Conservation (phyloP, 2,329 filamentous ascomycete species). For the Pseudogymnoascus sp. region DNA sequence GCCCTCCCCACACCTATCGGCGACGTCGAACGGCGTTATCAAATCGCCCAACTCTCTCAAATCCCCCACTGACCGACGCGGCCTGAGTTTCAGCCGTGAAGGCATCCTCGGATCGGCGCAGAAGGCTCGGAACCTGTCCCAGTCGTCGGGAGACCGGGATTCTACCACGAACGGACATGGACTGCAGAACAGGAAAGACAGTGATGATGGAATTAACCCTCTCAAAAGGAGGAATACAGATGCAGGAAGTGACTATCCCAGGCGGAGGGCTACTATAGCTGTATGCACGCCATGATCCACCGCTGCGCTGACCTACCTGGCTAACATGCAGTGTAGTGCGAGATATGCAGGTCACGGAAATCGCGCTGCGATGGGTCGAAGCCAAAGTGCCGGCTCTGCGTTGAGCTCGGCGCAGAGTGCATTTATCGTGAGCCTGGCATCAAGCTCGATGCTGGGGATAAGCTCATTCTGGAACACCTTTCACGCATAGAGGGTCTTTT, state of each 20-base stretch:
- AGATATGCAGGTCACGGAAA: conserved; percentile 74
- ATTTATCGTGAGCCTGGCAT: conserved; percentile 80
- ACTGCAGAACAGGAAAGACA: conserved; percentile 36
- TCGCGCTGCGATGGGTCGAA: conserved; percentile 73
- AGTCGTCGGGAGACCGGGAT: conserved; percentile 45
- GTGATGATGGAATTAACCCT: conserved; percentile 51
- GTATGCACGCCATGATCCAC: conserved; percentile 38
- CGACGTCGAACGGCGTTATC: conserved; percentile 15
- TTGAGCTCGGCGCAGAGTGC: conserved; percentile 74
- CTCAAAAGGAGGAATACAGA: conserved; percentile 58
- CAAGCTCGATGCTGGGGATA: conserved; percentile 81
- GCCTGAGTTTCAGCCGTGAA: conserved; percentile 47
- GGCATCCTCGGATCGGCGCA: conserved; percentile 47
- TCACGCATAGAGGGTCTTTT: conserved; percentile 71
- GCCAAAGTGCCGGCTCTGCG: conserved; percentile 79
- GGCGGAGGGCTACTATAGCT: conserved; percentile 59
- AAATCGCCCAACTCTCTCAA: conserved; percentile 36
- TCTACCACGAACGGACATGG: conserved; percentile 34
- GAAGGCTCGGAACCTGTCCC: conserved; percentile 49
- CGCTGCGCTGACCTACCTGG: conserved; percentile 7
- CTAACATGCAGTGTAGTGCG: conserved; percentile 48
- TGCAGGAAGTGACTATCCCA: conserved; percentile 55
- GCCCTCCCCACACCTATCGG: conserved; percentile 22
- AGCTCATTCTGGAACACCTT: conserved; percentile 73
- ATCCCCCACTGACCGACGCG: conserved; percentile 42